A percentile compares a stretch with the other conserved stretches of the same genome.
Evolutionary conservation across 2,329 filamentous ascomycete genomes (phyloP).

Genomic region (Aspergillus nomiae): DNA sequence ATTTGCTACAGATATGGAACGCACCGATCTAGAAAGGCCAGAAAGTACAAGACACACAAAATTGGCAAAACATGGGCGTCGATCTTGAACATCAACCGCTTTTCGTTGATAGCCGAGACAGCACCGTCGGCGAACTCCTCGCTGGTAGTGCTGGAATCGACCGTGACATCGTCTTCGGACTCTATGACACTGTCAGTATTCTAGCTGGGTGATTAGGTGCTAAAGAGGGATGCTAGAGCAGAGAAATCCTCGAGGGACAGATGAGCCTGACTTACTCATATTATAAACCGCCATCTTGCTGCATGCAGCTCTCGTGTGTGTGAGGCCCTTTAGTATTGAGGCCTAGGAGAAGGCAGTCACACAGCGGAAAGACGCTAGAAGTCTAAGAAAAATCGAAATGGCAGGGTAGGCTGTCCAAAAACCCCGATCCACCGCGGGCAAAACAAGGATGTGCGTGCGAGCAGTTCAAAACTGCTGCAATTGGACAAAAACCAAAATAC

Average conservation of each 20-base stretch:
- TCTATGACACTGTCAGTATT: neutral
- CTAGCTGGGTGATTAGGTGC: neutral
- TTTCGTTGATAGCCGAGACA: slow-evolving; percentile 46
- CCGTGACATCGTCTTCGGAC: neutral
- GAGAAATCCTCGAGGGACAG: fast-evolving
- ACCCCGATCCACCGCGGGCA: too few species aligned
- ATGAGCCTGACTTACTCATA: neutral
- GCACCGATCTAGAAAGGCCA: slow-evolving; percentile 62
- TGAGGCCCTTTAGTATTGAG: too few species aligned
- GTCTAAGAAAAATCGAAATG: too few species aligned
- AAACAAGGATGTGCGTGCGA: neutral
- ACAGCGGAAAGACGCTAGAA: too few species aligned
- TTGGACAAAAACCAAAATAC: too few species aligned
- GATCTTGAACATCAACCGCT: slow-evolving; percentile 65
- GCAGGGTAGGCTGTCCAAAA: too few species aligned
- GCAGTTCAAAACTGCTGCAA: neutral
- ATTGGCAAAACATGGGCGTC: slow-evolving; percentile 70
- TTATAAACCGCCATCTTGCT: neutral
- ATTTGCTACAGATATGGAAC: too few species aligned
- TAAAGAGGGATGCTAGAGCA: too few species aligned
- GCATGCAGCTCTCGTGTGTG: neutral
- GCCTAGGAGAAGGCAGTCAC: too few species aligned
- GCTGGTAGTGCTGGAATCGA: neutral
- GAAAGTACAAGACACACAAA: slow-evolving; percentile 67
- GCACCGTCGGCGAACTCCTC: neutral